Evolutionary conservation across 2,329 filamentous ascomycete genomes (phyloP), one percentile per base, ranked within the genome.

Genomic region (Penicillium sp.): DNA sequence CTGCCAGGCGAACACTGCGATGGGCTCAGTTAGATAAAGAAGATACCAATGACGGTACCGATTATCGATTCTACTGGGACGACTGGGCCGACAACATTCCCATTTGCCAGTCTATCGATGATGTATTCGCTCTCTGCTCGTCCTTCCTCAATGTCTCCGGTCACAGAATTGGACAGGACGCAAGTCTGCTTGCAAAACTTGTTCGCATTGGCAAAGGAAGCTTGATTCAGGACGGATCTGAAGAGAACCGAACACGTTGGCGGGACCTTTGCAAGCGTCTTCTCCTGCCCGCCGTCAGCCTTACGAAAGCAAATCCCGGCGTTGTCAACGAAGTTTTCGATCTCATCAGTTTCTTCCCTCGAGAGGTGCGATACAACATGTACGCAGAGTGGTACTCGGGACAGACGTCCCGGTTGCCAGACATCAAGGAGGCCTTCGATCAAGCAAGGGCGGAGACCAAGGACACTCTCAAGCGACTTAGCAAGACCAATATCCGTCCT

Each of bases 31-130:
- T 89, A 4, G 91, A 95, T 60, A 84, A 82, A 58, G 79, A 79
- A 55, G 88, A 93, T 62, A 83, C 82, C 22, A 84, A 84, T 46
- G 88, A 90, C 58, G 84, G 85, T 16, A 81, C 76, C 11, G 78
- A 87, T 44, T 97, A 96, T 67, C 83, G 87, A 29, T 97, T 95
- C 66, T 99, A 99, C 69, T 96, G 93, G 84, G 90, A 95, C 51
- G 93, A 97, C 60, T 99, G 93, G 93, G 80, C 84, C 2, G 92
- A 97, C 69, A 95, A 93, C 56, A 79, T 99, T 38, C 95, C 93
- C 0, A 75, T 95, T 16, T 99, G 93, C 64, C 91, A 95, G 66
- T 87, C 78, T 1, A 83, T 95, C 5, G 89, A 96, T 54, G 93
- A 99, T 64, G 80, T 99, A 12, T 93, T 97, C 68, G 84, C 86